Base-by-base conservation (phyloP, 2,329 filamentous ascomycete species). In the Ceratocystis papillata region DNA sequence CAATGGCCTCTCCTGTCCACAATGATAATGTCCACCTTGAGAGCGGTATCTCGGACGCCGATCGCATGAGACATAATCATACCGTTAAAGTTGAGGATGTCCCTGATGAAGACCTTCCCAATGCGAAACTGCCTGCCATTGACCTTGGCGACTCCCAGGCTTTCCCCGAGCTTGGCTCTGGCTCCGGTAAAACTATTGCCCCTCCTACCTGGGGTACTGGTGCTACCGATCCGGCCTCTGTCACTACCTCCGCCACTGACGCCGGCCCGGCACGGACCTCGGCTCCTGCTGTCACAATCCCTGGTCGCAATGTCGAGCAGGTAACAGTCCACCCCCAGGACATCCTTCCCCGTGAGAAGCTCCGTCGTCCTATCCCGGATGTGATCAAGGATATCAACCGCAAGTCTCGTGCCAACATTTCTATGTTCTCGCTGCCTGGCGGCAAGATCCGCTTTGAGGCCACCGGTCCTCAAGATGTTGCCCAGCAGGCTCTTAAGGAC, bases 381-480 rank as follows among this genome's bases (percentile, higher is more conserved):
- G 87, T 94, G 70, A 79, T 96, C 73, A 89, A 90, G 74, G 91
- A 96, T 70, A 89, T 97, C 77, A 96, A 96, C 78, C 89, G 88
- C 77, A 89, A 88, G 73, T 96, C 90, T 68, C 91, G 93, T 74
- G 91, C 92, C 67, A 89, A 85, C 71, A 84, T 99, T 70, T 87
- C 88, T 70, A 87, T 92, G 81, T 84, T 84, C 67, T 83, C 84
- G 68, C 85, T 86, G n/a, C 82, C 86, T 69, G 86, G 84, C 69
- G 89, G 88, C 25, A 82, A 83, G 46, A 80, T 91, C 71, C 86
- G 87, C 71, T 95, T 99, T 73, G 89, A 93, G 75, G 91, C 90
- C 61, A 87, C 85, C 70, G 93, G 94, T 67, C 87, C 90, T 67
- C 86, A 87, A 67, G 89, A 95, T 67, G 85, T 88, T 71, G 91